Evolutionary conservation across 2,329 filamentous ascomycete genomes (phyloP), one percentile per base, ranked within the genome.

Genomic region (Trichoderma atrobrunneum): DNA sequence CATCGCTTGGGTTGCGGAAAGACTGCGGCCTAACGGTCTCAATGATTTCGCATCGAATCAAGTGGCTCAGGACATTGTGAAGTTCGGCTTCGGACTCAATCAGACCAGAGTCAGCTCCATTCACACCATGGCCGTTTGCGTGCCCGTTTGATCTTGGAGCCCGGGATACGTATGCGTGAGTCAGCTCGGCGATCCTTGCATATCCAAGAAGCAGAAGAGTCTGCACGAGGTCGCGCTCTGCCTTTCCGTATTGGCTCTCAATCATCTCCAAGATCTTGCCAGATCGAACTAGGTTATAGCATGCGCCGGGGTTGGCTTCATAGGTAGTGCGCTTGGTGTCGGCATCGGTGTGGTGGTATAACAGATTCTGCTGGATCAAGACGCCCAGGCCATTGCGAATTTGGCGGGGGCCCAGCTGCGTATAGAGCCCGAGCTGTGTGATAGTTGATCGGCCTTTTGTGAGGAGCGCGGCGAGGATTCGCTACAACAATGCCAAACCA

Each of bases 361-460:
- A 85, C 63, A 98, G 88, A 78, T 95, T 94, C 79, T 97, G 93
- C 80, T 98, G 95, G 56, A 97, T 88, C 74, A 98, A 90, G 36
- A 96, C 91, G 68, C 90, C 91, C 66, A 99, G 87, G 24, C 92
- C 94, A 82, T 95, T 90, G 77, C 91, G 92, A 75, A 97, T 85
- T 79, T 97, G 91, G 68, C 90, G 89, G n/a, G 88, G 86, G 70
- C 88, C 89, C 65, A 98, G 88, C 64, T 90, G 89, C 24, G 93
- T 94, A 78, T 92, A 87, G 66, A 91, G 90, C 56, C 87, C 87
- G 36, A 99, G 85, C 74, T 91, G 90, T 66, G 86, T 81, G 72
- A 95, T 86, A 30, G 90, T 88, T 65, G 94, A 91, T 77, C 95
- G 91, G 75, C 96, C 96, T 81, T 92, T 89, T 76, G 89, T 90